Conservation (phyloP, 2,329 filamentous ascomycete genomes). For the Arthrinium puccinioides region DNA sequence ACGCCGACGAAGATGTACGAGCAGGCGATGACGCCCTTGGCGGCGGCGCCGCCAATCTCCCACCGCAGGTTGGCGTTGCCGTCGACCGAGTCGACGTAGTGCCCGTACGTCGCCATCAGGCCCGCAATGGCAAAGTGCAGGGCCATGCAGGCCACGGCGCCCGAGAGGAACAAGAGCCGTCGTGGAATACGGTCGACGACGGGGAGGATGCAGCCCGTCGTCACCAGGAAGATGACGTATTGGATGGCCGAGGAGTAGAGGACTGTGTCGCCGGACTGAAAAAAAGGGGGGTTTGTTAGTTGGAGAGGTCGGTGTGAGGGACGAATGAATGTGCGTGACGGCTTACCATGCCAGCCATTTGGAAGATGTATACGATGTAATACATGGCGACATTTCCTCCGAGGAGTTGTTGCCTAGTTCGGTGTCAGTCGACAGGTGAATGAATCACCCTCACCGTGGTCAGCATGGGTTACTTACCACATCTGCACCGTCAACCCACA, state of each 20-base stretch:
- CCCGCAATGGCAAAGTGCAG: slow-evolving; percentile 41
- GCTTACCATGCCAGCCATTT: slow-evolving; percentile 45
- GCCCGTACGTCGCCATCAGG: slow-evolving; percentile 41
- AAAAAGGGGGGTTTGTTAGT: too few species aligned
- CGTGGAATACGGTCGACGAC: slow-evolving; percentile 43
- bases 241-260: slow-evolving; percentile 46
- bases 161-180: slow-evolving; percentile 36
- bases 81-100: slow-evolving; percentile 33
- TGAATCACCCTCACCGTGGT: too few species aligned
- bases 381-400: slow-evolving; percentile 53
- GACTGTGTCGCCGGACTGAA: slow-evolving; percentile 16
- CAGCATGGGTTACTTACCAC: too few species aligned
- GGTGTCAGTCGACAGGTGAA: too few species aligned
- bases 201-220: slow-evolving; percentile 40
- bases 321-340: too few species aligned
- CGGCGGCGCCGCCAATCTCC: slow-evolving; percentile 30
- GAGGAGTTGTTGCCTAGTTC: slow-evolving; percentile 47
- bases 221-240: slow-evolving; percentile 48
- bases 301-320: too few species aligned
- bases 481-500: slow-evolving; percentile 46
- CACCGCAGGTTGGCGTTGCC: slow-evolving; percentile 40
- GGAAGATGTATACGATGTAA: slow-evolving; percentile 56
- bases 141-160: slow-evolving; percentile 35
- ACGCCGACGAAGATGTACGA: slow-evolving; percentile 38
- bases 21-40: slow-evolving; percentile 42